Conservation (phyloP, 805 yeast species). For the Spathaspora hagerdaliae region DNA sequence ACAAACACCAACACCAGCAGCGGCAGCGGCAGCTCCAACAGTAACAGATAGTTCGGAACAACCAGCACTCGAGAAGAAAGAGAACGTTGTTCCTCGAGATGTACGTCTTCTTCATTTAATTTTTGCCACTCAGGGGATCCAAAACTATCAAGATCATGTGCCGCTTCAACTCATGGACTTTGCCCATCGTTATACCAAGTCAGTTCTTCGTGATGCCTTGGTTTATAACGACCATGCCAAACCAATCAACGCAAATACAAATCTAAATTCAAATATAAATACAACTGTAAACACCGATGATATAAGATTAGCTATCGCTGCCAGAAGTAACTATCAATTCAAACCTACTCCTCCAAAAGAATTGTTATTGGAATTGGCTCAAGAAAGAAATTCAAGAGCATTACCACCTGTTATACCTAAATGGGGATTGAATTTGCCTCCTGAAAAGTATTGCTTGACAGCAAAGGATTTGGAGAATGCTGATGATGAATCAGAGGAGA, state of each 20-base stretch:
- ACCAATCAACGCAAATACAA: conserved; percentile 28
- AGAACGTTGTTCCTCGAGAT: conserved; percentile 67
- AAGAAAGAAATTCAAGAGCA: conserved; percentile 84
- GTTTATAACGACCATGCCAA: conserved; percentile 80
- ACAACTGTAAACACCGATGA: conserved; percentile 79
- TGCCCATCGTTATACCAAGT: conserved; percentile 84
- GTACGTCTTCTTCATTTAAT: conserved; percentile 86
- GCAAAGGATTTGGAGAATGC: conserved; percentile 66
- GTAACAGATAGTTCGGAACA: conserved; percentile 2
- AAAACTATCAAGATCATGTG: conserved; percentile 90
- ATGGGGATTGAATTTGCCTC: conserved; percentile 93
- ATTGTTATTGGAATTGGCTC: conserved; percentile 81
- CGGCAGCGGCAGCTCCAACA: conserved; percentile 1
- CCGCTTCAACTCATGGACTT: conserved; percentile 96
- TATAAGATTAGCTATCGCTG: conserved; percentile 85
- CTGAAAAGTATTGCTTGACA: conserved; percentile 93
- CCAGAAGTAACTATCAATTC: conserved; percentile 93
- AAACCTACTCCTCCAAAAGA: conserved; percentile 94
- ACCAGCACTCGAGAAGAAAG: conserved; percentile 5
- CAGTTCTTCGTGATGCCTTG: conserved; percentile 85
- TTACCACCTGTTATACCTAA: conserved; percentile 88
- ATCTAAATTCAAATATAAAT: conserved; percentile 32
- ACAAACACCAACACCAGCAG: background rate
- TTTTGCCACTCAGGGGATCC: conserved; percentile 89
- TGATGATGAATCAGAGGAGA: conserved; percentile 20